Conservation (phyloP, 371 early-diverging fungal genomes). For the Circinella umbellata region DNA sequence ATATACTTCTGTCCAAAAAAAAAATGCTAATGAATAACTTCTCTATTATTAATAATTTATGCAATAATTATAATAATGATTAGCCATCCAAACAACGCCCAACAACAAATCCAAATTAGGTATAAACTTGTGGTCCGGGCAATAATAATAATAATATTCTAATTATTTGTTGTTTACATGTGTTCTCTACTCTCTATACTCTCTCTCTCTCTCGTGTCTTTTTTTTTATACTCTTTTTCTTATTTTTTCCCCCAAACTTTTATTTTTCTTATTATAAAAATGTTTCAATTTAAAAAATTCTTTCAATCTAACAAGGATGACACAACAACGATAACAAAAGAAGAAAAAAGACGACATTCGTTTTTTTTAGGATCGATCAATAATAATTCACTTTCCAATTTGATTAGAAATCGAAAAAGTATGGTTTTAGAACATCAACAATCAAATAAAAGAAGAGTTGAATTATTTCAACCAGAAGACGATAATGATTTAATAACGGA, state of each 20-base stretch:
- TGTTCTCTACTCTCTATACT: no score
- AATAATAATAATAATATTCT: no score
- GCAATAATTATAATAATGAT: no score
- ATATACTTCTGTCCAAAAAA: no score
- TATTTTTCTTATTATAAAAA: neutral
- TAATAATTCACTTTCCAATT: neutral
- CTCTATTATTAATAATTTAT: no score
- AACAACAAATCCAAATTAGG: no score
- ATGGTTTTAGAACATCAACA: neutral
- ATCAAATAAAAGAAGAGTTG: neutral
- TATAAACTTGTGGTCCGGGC: no score
- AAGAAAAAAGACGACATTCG: neutral
- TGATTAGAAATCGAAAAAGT: constrained; percentile 1
- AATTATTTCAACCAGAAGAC: neutral
- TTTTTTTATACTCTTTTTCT: neutral
- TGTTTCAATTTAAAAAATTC: neutral
- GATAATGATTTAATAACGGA: constrained; percentile 5
- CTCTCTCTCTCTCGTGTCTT: neutral
- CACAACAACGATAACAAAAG: neutral
- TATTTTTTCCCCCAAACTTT: neutral
- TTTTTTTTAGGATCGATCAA: neutral
- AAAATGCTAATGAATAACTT: no score
- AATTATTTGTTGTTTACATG: no score
- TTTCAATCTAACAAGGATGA: neutral
- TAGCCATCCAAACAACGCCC: no score